Conservation (phyloP, 176 grass and related monocot genomes). For the Carex cristatella region DNA sequence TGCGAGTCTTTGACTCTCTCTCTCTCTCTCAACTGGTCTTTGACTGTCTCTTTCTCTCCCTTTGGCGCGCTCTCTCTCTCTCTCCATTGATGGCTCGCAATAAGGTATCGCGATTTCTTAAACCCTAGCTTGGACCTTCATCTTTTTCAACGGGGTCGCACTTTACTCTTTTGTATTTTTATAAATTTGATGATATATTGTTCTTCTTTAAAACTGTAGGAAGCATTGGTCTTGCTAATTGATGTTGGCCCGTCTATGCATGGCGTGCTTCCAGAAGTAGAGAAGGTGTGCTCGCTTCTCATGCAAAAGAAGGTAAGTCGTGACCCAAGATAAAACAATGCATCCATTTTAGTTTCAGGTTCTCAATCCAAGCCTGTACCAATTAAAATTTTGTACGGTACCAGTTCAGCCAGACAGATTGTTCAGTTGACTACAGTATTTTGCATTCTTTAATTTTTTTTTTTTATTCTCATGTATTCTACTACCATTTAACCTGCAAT, state of each 20-base stretch:
- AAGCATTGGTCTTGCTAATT: constrained; percentile 65
- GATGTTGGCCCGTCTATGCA: constrained; percentile 94
- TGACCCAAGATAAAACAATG: background rate
- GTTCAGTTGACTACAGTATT: background rate
- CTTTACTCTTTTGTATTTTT: background rate
- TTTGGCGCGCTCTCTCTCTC: background rate
- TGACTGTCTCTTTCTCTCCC: background rate
- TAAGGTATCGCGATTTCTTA: constrained; percentile 22
- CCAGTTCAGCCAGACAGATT: background rate
- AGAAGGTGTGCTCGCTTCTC: constrained; percentile 58
- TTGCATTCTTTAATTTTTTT: background rate
- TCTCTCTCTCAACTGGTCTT: background rate
- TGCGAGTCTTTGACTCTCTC: background rate
- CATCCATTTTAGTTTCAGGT: background rate
- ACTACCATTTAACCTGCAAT: background rate
- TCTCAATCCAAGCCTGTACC: background rate
- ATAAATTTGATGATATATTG: background rate
- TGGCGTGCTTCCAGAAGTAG: constrained; percentile 55
- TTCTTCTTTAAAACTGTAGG: constrained; percentile 27
- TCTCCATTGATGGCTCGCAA: constrained; percentile 26
- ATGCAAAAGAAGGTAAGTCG: constrained; percentile 76
- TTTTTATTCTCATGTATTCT: background rate
- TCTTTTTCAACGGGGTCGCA: background rate
- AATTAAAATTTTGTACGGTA: background rate
- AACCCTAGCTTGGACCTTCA: constrained; percentile 9